These are phyloP conservation scores for Fusarium chuoi DNA, from an alignment of 2,329 filamentous ascomycete species.

Conservation along the genomic window DNA sequence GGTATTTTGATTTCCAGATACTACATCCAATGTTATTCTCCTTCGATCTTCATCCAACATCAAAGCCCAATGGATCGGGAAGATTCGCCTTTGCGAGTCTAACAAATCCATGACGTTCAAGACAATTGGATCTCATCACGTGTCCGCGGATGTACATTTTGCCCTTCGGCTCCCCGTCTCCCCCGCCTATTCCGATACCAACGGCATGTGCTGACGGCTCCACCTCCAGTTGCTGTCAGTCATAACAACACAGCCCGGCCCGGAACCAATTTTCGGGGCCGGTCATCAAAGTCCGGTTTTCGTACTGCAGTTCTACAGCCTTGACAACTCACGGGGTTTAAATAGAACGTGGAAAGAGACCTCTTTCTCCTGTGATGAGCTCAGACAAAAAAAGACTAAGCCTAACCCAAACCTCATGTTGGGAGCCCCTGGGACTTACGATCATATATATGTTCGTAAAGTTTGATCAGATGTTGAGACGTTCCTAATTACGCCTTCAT, in stretches of 20 bases:
- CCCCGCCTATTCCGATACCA: constrained; percentile 25
- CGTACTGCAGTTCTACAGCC: background rate
- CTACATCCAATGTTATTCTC: background rate
- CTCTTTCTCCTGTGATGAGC: background rate
- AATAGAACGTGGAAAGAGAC: background rate
- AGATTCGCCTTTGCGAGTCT: constrained; percentile 15
- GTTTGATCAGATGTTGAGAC: too few species aligned
- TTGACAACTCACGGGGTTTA: background rate
- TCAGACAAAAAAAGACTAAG: background rate
- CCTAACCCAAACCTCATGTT: background rate
- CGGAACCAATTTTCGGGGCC: constrained; percentile 27
- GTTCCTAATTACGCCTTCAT: background rate
- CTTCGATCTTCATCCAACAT: constrained; percentile 5
- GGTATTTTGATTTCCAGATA: background rate
- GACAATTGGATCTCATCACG: constrained; percentile 32
- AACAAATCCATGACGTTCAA: constrained; percentile 37
- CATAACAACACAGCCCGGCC: background rate
- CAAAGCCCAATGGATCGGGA: constrained; percentile 27
- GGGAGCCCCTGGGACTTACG: background rate
- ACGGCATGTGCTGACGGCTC: constrained; percentile 35
- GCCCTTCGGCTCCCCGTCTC: constrained; percentile 31
- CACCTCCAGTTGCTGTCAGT: constrained; percentile 4
- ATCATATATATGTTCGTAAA: background rate
- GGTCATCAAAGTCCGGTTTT: constrained; percentile 36
- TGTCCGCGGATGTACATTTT: constrained; percentile 39